phyloP scores from a whole-genome alignment of 2,329 filamentous ascomycete genomes.

The Calonectria pseudoturangicola region DNA sequence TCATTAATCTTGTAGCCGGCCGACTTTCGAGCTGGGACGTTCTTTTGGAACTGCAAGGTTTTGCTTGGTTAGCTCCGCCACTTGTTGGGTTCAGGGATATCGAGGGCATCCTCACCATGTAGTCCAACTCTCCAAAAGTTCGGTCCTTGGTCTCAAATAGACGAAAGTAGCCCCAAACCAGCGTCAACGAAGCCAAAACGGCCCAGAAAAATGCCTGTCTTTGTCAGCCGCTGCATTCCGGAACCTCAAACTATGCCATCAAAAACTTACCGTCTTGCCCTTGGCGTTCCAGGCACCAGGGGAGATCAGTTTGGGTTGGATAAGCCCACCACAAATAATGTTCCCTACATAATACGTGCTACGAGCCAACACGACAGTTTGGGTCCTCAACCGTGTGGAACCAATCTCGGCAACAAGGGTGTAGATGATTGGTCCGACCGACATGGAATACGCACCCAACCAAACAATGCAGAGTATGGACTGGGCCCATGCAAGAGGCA shows the following conservation, averaged over 20 bases:
- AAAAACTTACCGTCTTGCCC: slow-evolving; percentile 61
- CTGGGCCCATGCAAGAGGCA: slow-evolving; percentile 62
- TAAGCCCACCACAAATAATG: slow-evolving; percentile 62
- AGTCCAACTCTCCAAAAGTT: slow-evolving; percentile 67
- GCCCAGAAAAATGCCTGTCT: slow-evolving; percentile 66
- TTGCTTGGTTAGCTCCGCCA: slow-evolving; percentile 38
- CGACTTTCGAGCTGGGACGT: slow-evolving; percentile 63
- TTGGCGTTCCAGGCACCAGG: slow-evolving; percentile 63
- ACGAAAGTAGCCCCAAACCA: slow-evolving; percentile 65
- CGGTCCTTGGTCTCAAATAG: slow-evolving; percentile 67
- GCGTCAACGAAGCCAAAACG: slow-evolving; percentile 59
- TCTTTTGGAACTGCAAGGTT: slow-evolving; percentile 58
- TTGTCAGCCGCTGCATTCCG: slow-evolving; percentile 30
- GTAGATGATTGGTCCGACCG: slow-evolving; percentile 66
- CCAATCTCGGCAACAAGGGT: slow-evolving; percentile 65
- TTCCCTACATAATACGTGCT: slow-evolving; percentile 64
- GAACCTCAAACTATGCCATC: background rate
- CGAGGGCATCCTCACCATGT: slow-evolving; percentile 57
- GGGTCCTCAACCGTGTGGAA: slow-evolving; percentile 64
- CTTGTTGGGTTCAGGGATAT: background rate
- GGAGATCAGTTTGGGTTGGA: slow-evolving; percentile 62
- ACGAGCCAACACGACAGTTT: slow-evolving; percentile 65
- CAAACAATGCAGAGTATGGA: slow-evolving; percentile 65
- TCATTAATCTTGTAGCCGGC: slow-evolving; percentile 59
- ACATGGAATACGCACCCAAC: slow-evolving; percentile 65